These are phyloP conservation scores for Polytrichum commune DNA, from an alignment of 225 moss, liverwort and hornwort species.

Conservation along the genomic window DNA sequence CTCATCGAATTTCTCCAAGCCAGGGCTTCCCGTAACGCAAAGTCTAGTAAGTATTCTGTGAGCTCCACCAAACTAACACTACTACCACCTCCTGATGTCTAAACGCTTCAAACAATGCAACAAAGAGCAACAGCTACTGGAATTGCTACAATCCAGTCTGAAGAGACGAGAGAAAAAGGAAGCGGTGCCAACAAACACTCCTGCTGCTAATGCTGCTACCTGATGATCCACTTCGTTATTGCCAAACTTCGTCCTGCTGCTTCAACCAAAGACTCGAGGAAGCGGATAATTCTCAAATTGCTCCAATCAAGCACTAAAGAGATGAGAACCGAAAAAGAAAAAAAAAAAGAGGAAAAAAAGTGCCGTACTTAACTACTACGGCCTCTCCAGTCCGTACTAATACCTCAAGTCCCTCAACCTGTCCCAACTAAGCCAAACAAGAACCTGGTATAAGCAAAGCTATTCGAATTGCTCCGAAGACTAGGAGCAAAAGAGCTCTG, in stretches of 20 bases:
- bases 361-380: not conserved
- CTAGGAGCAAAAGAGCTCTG: not conserved
- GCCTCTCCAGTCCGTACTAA: not conserved
- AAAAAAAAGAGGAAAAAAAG: not conserved
- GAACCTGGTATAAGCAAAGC: not conserved
- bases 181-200: not conserved
- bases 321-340: not conserved
- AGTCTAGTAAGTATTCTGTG: not conserved
- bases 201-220: not conserved
- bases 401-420: not conserved
- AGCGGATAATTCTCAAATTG: constrained; percentile 1
- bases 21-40: not conserved
- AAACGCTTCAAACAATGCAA: constrained; percentile 6
- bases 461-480: not conserved
- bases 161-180: constrained; percentile 3
- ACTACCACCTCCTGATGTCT: not conserved
- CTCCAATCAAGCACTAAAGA: not conserved
- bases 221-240: not conserved
- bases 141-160: not conserved
- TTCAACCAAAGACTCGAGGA: constrained; percentile 1
- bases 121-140: not conserved
- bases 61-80: constrained; percentile 1
- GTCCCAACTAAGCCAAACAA: not conserved
- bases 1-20: not conserved
- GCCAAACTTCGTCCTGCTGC: not conserved